Conservation (phyloP, 345 rosid species). For the Anacardium occidentale region DNA sequence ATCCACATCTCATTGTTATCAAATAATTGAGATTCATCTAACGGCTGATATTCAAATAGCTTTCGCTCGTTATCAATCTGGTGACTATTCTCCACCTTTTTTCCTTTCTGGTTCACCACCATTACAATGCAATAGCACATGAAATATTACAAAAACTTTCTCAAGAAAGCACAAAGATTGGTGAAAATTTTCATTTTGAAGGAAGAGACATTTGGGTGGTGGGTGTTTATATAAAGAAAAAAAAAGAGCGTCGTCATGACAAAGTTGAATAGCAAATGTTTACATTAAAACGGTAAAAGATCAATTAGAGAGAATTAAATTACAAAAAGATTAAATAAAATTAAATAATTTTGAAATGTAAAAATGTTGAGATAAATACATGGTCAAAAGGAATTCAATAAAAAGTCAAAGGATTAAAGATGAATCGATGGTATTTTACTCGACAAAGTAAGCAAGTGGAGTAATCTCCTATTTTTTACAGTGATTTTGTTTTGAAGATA, state of each 20-base stretch:
- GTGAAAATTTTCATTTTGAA: too few relatives aligned
- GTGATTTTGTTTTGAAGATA: neutral
- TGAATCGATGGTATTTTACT: neutral
- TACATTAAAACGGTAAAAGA: too few relatives aligned
- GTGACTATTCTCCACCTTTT: neutral
- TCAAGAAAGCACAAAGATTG: too few relatives aligned
- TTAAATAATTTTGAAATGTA: neutral
- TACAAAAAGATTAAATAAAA: too few relatives aligned
- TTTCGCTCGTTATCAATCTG: slow-evolving; percentile 15
- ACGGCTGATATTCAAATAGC: slow-evolving; percentile 7
- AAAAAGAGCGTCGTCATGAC: neutral
- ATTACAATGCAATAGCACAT: slow-evolving; percentile 15
- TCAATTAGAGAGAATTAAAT: too few relatives aligned
- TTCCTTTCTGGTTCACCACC: slow-evolving; percentile 38
- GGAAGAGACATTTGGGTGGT: too few relatives aligned
- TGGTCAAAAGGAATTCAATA: neutral
- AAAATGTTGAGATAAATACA: too few relatives aligned
- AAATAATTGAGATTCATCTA: neutral
- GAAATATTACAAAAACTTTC: neutral
- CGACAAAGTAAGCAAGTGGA: neutral
- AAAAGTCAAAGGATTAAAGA: neutral
- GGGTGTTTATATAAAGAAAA: too few relatives aligned
- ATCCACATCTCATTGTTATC: neutral
- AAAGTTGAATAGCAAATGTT: too few relatives aligned
- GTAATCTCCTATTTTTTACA: neutral